Base-by-base conservation (phyloP, 1,284 basidiomycete genomes). In the Boletellus deceptivus region DNA sequence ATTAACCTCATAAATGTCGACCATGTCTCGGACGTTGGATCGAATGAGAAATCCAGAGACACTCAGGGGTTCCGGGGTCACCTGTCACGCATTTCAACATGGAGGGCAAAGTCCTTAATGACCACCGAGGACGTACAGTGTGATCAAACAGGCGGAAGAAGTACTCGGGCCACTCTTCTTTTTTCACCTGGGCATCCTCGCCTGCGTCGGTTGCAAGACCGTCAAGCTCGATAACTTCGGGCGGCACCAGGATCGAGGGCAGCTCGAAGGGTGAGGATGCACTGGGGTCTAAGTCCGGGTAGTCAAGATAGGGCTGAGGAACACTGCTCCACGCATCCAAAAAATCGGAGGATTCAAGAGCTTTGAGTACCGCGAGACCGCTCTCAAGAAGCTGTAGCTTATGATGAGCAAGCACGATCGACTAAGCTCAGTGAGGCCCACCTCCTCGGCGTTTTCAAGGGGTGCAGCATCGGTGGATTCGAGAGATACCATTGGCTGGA, bases 1-100 rank as follows among this genome's bases (percentile, higher is more conserved):
- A 69, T 99, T 99, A 43, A 97, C 83, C 69, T 99, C 96, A 66
- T 92, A 99, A 27, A 98, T 88, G 59, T 93, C 85, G 48, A 98
- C 73, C 42, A 90, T 82, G 65, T 98, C 95, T n/a, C 84, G 72
- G 9, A 98, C 68, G 24, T 87, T 76, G 9, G 86, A 80, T 22
- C 89, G 88, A 16, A 97, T 78, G 25, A 88, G 79, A 67, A 95
- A 95, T 2, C 93, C 92, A 8, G 80, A 73, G 0, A 89, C 80
- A 1, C 84, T 86, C 42, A 77, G 77, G 4, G 86, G 79, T 48
- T 87, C 78, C 0, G 92, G 92, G 1, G 92, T 87, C 16, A 91
- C 72, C 89, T 93, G 59, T 37, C 43, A 35, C 3, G 24, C 5
- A 46, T 17, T 29, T 62, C 25, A 64, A 33, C 9, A 27, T 13